Evolutionary conservation across 1,284 basidiomycete genomes (phyloP).

Genomic region (Coniferiporia weirii): DNA sequence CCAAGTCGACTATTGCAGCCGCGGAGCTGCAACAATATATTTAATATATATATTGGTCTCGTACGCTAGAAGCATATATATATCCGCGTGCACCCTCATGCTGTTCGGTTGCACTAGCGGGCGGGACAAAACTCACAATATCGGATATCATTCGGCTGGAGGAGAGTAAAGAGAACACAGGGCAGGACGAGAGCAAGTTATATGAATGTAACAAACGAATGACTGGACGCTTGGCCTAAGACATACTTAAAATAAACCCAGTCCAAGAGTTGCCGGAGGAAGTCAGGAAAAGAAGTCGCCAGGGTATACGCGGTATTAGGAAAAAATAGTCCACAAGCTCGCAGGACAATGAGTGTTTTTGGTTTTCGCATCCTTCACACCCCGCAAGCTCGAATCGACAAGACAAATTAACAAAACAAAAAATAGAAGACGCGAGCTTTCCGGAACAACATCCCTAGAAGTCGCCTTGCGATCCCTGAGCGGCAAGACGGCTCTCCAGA

Average conservation of each 20-base stretch:
- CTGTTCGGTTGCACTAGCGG: not conserved
- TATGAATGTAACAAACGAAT: constrained; percentile 13
- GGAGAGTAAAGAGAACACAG: not conserved
- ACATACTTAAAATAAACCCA: constrained; percentile 10
- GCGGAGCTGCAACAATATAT: too few relatives aligned
- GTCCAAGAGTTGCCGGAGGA: constrained; percentile 2
- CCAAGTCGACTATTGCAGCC: too few relatives aligned
- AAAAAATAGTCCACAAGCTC: constrained; percentile 11
- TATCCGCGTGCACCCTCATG: too few relatives aligned
- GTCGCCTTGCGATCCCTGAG: constrained; percentile 58
- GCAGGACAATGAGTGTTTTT: not conserved
- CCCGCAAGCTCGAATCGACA: not conserved
- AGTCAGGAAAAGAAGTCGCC: constrained; percentile 1
- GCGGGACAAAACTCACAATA: not conserved
- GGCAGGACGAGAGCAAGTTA: constrained; percentile 3
- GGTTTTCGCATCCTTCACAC: not conserved
- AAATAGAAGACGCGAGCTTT: not conserved
- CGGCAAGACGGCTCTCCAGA: constrained; percentile 84
- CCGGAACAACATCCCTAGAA: constrained; percentile 17
- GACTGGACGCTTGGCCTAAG: constrained; percentile 10
- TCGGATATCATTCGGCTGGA: constrained; percentile 1
- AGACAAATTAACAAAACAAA: constrained; percentile 1
- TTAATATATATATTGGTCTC: too few relatives aligned
- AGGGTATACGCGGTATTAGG: constrained; percentile 13
- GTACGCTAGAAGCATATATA: too few relatives aligned